A percentile compares a stretch with the other conserved stretches of the same genome.
Evolutionary conservation across 164 flowering plant species (phyloP).

Genomic region (Tinospora cordifolia): DNA sequence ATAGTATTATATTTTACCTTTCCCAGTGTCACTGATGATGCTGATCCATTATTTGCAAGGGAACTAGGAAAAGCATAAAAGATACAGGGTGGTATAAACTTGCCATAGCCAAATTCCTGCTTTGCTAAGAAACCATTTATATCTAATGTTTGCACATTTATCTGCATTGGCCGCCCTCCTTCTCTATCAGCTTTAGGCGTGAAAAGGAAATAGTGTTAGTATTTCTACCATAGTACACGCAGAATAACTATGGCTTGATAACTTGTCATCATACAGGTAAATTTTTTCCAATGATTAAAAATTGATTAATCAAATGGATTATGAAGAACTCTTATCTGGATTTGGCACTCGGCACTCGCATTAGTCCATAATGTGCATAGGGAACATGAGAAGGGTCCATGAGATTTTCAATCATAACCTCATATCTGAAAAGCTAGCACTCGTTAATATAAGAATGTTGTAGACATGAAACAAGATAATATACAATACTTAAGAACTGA

Average conservation of each 20-base stretch:
- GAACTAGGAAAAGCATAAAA: constrained; percentile 31
- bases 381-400: constrained; percentile 98
- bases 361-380: constrained; percentile 80
- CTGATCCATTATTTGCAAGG: constrained; percentile 22
- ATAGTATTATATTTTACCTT: constrained; percentile 25
- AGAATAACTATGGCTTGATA: background rate
- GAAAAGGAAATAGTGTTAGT: constrained; percentile 17
- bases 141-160: constrained; percentile 38
- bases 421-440: constrained; percentile 56
- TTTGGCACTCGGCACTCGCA: constrained; percentile 31
- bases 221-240: constrained; percentile 1
- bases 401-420: constrained; percentile 75
- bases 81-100: constrained; percentile 60
- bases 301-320: background rate
- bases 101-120: constrained; percentile 35
- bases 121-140: constrained; percentile 45
- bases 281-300: background rate
- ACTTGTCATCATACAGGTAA: background rate
- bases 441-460: background rate
- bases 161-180: constrained; percentile 67
- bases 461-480: background rate
- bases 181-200: constrained; percentile 68
- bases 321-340: constrained; percentile 33
- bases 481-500: background rate
- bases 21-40: constrained; percentile 20